Percentiles rank a stretch among this genome's conserved stretches.
Conservation (phyloP, 1,139 yeast genomes). For the Petasospora rhodanensis region DNA sequence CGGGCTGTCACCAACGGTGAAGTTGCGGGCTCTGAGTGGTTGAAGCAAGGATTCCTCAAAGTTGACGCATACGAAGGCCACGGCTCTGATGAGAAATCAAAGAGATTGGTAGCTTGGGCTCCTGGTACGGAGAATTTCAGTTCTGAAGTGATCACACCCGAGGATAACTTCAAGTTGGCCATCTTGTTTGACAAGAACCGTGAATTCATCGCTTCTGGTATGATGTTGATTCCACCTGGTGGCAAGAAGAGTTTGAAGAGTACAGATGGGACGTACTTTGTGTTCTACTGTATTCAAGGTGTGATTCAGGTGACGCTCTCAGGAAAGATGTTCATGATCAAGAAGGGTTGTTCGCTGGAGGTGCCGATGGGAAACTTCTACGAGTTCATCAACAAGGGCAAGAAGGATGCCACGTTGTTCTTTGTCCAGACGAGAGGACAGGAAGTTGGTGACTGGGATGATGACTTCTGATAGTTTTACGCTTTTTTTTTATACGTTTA, state of each 20-base stretch:
- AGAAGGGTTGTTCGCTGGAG: constrained; percentile 74
- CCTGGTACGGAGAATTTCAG: constrained; percentile 53
- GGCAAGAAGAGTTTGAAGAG: constrained; percentile 61
- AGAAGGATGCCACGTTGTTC: constrained; percentile 56
- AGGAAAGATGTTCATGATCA: constrained; percentile 55
- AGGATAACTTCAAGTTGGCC: constrained; percentile 60
- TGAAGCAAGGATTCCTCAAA: constrained; percentile 40
- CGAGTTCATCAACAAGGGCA: constrained; percentile 57
- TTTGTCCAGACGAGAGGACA: constrained; percentile 64
- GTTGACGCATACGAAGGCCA: constrained; percentile 53
- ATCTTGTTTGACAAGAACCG: constrained; percentile 64
- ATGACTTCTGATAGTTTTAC: constrained; percentile 8
- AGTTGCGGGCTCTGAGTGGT: constrained; percentile 53
- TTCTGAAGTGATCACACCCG: constrained; percentile 37
- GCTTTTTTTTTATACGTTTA: too few species aligned
- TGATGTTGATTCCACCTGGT: constrained; percentile 61
- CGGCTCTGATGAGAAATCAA: constrained; percentile 39
- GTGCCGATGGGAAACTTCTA: constrained; percentile 76
- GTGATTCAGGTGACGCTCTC: constrained; percentile 62
- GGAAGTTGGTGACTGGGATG: constrained; percentile 23
- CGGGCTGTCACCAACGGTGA: constrained; percentile 29
- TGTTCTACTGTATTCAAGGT: constrained; percentile 74
- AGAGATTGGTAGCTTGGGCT: constrained; percentile 63
- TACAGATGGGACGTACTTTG: constrained; percentile 64
- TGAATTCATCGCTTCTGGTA: constrained; percentile 72